These are phyloP conservation scores for Ophiostoma fasciatum DNA, from an alignment of 2,329 filamentous ascomycete species.

Conservation along the genomic window DNA sequence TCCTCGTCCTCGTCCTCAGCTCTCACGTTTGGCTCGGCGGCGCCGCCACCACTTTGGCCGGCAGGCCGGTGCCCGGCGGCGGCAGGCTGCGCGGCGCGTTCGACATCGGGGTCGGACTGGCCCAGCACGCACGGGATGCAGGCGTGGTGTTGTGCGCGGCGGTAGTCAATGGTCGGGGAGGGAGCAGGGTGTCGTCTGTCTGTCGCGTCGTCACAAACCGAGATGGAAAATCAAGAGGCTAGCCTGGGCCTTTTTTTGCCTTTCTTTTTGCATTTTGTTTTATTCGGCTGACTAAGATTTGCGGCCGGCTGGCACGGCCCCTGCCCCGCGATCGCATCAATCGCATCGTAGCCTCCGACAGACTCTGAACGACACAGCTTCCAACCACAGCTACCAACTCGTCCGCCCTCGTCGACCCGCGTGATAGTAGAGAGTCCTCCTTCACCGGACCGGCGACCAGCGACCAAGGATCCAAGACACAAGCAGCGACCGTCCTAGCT, in stretches of 20 bases:
- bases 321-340: too few species aligned
- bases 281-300: constrained; percentile 3
- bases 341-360: too few species aligned
- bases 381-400: background rate
- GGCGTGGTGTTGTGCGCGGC: too few species aligned
- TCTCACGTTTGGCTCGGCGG: constrained; percentile 64
- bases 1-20: constrained; percentile 8
- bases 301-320: too few species aligned
- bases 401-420: background rate
- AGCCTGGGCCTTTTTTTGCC: constrained; percentile 1
- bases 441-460: too few species aligned
- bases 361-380: too few species aligned
- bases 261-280: background rate
- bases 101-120: constrained; percentile 20
- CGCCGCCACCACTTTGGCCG: constrained; percentile 32
- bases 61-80: constrained; percentile 15
- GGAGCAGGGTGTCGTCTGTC: background rate
- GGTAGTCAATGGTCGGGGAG: too few species aligned
- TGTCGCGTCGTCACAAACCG: constrained; percentile 3
- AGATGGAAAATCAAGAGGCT: too few species aligned
- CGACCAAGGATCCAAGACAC: too few species aligned
- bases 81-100: constrained; percentile 16
- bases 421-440: constrained; percentile 97
- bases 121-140: too few species aligned
- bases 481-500: too few species aligned